Evolutionary conservation across 2,329 filamentous ascomycete species (phyloP).

Genomic region (Monilinia aucupariae): DNA sequence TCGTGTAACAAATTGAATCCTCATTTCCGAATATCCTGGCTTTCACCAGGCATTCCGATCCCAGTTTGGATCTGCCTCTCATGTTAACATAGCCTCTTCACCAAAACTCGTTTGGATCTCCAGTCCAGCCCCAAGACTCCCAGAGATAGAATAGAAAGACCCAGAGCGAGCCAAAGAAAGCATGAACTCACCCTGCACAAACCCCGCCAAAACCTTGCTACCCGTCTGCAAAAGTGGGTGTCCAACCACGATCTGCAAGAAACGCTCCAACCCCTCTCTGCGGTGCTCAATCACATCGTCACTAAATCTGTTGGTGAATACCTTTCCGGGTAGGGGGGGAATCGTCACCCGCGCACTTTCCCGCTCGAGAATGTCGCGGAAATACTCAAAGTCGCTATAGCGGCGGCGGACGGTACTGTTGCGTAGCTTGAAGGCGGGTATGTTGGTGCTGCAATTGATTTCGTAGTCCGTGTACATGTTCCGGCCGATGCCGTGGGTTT

Average conservation of each 20-base stretch:
- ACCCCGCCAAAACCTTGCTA: slow-evolving; percentile 91
- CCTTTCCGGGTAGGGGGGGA: slow-evolving; percentile 90
- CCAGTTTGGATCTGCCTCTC: slow-evolving; percentile 71
- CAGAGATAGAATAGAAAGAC: not conserved
- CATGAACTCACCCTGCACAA: slow-evolving; percentile 78
- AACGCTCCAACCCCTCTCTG: slow-evolving; percentile 85
- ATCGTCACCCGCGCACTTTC: slow-evolving; percentile 93
- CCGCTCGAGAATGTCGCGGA: slow-evolving; percentile 94
- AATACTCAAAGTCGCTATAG: slow-evolving; percentile 98
- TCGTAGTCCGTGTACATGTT: slow-evolving; percentile 99
- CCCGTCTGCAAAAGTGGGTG: slow-evolving; percentile 96
- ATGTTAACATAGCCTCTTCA: not conserved
- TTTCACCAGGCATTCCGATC: slow-evolving; percentile 81
- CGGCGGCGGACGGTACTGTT: slow-evolving; percentile 82
- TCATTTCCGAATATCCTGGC: slow-evolving; percentile 20
- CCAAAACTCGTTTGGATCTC: not conserved
- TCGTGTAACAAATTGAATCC: slow-evolving; percentile 35
- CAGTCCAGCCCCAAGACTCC: not conserved
- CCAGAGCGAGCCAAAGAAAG: not conserved
- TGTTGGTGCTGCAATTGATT: slow-evolving; percentile 96
- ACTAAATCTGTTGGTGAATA: slow-evolving; percentile 96
- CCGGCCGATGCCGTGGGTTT: slow-evolving; percentile 89
- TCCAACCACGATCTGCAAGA: slow-evolving; percentile 94
- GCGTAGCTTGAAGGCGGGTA: slow-evolving; percentile 95
- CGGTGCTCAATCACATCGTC: slow-evolving; percentile 97